Percentiles rank a stretch among this genome's conserved stretches.
phyloP scores from a whole-genome alignment of 768 basidiomycete genomes.

The Boletales sp. region DNA sequence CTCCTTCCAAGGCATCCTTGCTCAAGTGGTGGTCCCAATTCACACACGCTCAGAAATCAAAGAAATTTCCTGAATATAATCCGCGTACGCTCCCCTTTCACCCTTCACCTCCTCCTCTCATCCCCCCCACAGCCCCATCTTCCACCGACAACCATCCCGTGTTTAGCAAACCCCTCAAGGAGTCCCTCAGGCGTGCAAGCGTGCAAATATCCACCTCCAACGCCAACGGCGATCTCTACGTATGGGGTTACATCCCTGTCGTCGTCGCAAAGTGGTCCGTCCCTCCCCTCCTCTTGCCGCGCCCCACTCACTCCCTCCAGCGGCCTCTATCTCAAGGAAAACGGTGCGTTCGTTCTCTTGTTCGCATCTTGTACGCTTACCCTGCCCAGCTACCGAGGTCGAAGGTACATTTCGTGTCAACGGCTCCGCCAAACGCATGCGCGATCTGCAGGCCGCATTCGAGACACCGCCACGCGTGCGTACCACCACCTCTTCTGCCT shows the following conservation, averaged over 20 bases:
- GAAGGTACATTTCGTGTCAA: slow-evolving; percentile 94
- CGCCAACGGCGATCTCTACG: slow-evolving; percentile 75
- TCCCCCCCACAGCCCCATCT: slow-evolving; percentile 18
- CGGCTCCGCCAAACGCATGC: slow-evolving; percentile 94
- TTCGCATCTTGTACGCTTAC: not conserved
- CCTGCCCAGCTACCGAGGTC: slow-evolving; percentile 72
- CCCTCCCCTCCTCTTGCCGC: not conserved
- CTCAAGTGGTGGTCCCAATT: slow-evolving; percentile 86
- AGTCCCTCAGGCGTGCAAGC: slow-evolving; percentile 81
- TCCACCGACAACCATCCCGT: slow-evolving; percentile 47
- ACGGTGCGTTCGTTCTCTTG: slow-evolving; percentile 47
- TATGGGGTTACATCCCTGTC: slow-evolving; percentile 94
- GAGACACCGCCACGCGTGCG: slow-evolving; percentile 83
- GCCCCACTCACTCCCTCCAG: slow-evolving; percentile 36
- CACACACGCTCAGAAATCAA: slow-evolving; percentile 57
- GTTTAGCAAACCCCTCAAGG: slow-evolving; percentile 81
- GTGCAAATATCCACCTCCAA: slow-evolving; percentile 93
- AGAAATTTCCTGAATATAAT: slow-evolving; percentile 48
- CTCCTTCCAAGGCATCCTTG: slow-evolving; percentile 54
- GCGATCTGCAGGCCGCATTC: slow-evolving; percentile 88
- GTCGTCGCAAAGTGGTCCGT: slow-evolving; percentile 95
- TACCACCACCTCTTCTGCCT: not conserved
- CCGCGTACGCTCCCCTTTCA: slow-evolving; percentile 34
- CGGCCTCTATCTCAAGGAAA: slow-evolving; percentile 92
- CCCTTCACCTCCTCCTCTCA: slow-evolving; percentile 1